phyloP scores from a whole-genome alignment of 345 rosid genomes.

The Pistacia integerrima region DNA sequence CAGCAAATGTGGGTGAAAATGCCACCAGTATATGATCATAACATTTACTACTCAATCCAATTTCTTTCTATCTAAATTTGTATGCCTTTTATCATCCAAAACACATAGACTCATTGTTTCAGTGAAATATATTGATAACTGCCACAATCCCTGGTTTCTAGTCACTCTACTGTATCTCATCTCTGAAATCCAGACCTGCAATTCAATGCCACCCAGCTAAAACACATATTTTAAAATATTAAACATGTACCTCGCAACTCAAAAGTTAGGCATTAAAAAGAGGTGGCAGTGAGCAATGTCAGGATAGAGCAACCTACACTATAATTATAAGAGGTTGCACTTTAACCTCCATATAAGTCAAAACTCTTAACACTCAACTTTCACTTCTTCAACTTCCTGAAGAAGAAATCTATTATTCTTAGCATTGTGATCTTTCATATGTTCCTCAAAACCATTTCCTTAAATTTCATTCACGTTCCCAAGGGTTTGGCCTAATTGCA shows the following conservation, averaged over 20 bases:
- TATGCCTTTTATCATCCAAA: background rate
- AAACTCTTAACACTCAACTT: slow-evolving; percentile 3
- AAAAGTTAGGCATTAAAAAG: background rate
- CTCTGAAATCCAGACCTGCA: background rate
- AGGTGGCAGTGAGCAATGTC: background rate
- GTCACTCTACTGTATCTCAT: background rate
- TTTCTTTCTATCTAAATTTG: background rate
- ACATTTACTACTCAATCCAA: background rate
- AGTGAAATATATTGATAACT: background rate
- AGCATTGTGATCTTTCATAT: background rate
- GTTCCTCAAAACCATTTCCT: background rate
- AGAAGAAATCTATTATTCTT: background rate
- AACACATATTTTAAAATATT: background rate
- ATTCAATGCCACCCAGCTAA: background rate
- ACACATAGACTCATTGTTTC: no score
- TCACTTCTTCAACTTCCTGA: background rate
- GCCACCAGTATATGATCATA: background rate
- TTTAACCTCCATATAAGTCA: background rate
- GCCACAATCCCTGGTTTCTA: background rate
- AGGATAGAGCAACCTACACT: background rate
- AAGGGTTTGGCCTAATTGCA: no score
- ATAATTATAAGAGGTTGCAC: background rate
- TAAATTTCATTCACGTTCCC: no score
- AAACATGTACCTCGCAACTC: background rate
- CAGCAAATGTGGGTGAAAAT: background rate